Conservation (phyloP, 768 basidiomycete species). For the Podaxis sp. region DNA sequence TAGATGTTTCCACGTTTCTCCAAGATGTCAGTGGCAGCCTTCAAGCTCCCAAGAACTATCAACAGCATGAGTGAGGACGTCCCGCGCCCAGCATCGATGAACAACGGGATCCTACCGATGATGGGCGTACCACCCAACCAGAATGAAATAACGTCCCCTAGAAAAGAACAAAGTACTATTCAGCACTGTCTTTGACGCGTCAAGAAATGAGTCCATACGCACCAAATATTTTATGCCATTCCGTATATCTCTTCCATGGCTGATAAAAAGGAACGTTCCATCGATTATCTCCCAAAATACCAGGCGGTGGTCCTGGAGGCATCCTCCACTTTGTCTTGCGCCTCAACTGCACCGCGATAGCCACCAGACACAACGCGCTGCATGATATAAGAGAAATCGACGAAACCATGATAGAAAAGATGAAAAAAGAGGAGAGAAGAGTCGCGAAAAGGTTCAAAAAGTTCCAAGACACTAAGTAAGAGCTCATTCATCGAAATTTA, state of each 20-base stretch:
- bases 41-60: conserved; percentile 26
- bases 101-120: conserved; percentile 15
- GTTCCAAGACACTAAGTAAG: neutral
- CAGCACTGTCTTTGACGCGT: neutral
- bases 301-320: conserved; percentile 19
- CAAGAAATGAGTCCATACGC: neutral
- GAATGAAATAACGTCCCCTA: conserved; percentile 21
- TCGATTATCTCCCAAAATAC: conserved; percentile 18
- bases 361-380: neutral
- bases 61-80: neutral
- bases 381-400: conserved; percentile 4
- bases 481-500: neutral
- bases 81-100: neutral
- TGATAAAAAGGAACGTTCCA: conserved; percentile 14
- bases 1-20: conserved; percentile 33
- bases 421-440: neutral
- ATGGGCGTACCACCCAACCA: conserved; percentile 22
- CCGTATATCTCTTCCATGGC: conserved; percentile 21
- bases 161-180: neutral
- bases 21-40: conserved; percentile 29
- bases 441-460: neutral
- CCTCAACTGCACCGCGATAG: neutral
- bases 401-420: neutral
- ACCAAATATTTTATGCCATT: conserved; percentile 21
- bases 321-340: conserved; percentile 13